phyloP scores from a whole-genome alignment of 192 early-diverging fungal genomes.

The Geosiphon pyriformis region DNA sequence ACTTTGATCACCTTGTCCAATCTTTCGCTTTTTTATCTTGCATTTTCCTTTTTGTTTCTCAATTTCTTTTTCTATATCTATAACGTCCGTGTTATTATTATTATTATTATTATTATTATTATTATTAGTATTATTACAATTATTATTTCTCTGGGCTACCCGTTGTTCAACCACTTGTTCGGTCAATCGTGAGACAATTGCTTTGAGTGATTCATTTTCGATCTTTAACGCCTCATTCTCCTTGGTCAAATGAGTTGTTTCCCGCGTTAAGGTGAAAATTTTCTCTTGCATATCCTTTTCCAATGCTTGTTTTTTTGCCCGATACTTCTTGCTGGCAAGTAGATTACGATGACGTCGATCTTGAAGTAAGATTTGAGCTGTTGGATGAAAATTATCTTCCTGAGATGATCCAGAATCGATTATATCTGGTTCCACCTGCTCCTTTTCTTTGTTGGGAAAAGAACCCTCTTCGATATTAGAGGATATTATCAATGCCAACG shows the following conservation, averaged over 20 bases:
- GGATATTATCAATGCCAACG: no score
- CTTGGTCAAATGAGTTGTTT: neutral
- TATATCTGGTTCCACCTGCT: no score
- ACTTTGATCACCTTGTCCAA: neutral
- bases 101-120: neutral
- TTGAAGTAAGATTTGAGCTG: constrained; percentile 8
- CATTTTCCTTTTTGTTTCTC: neutral
- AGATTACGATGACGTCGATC: constrained; percentile 13
- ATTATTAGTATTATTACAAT: neutral
- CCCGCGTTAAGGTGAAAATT: neutral
- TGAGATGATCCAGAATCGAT: neutral
- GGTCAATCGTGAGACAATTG: neutral
- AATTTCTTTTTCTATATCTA: neutral
- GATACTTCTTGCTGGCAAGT: constrained; percentile 5
- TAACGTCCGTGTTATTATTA: neutral
- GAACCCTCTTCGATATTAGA: no score
- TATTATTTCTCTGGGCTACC: neutral
- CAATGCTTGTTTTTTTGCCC: neutral
- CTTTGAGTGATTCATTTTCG: neutral
- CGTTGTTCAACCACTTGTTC: neutral
- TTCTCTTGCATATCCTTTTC: neutral
- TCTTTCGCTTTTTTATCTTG: neutral
- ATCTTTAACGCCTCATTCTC: neutral
- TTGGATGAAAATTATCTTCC: neutral
- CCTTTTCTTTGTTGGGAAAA: no score